Conservation (phyloP, 306 rosid genomes). For the Castanea crenata region DNA sequence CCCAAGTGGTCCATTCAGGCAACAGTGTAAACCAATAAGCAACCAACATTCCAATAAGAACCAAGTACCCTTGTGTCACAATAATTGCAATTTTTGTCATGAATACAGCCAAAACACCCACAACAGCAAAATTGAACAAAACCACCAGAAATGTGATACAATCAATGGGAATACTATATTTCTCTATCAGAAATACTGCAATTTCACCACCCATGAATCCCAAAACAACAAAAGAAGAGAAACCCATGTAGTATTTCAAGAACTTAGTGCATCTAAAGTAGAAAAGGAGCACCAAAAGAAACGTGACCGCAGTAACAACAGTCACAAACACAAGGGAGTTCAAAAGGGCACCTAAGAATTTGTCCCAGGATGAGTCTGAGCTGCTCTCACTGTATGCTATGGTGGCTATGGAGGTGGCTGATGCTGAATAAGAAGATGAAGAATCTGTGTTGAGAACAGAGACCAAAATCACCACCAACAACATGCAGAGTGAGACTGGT, state of each 20-base stretch:
- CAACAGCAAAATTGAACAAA: conserved; percentile 75
- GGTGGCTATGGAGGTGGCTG: conserved; percentile 56
- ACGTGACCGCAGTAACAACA: conserved; percentile 65
- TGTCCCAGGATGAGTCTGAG: conserved; percentile 85
- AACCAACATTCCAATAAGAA: conserved; percentile 78
- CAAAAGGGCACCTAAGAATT: conserved; percentile 75
- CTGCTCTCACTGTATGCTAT: conserved; percentile 65
- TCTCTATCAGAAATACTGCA: conserved; percentile 43
- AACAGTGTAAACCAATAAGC: conserved; percentile 94
- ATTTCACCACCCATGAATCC: conserved; percentile 80
- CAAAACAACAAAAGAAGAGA: conserved; percentile 73
- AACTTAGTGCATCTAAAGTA: conserved; percentile 74
- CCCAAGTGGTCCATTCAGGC: conserved; percentile 99
- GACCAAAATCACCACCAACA: conserved; percentile 75
- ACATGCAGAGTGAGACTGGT: conserved; percentile 93
- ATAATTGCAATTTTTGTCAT: conserved; percentile 82
- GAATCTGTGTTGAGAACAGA: conserved; percentile 46
- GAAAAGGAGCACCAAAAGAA: conserved; percentile 75
- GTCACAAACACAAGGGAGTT: conserved; percentile 76
- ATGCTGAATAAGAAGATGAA: conserved; percentile 41
- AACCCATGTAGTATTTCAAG: conserved; percentile 76
- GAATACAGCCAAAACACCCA: conserved; percentile 90
- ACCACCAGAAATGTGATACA: conserved; percentile 56
- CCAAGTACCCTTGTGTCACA: conserved; percentile 83
- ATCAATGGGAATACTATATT: conserved; percentile 59